A percentile compares a stretch with the other conserved stretches of the same genome.
phyloP scores from a whole-genome alignment of 2,329 filamentous ascomycete species.

The Neophaeococcomyces mojaviensis region DNA sequence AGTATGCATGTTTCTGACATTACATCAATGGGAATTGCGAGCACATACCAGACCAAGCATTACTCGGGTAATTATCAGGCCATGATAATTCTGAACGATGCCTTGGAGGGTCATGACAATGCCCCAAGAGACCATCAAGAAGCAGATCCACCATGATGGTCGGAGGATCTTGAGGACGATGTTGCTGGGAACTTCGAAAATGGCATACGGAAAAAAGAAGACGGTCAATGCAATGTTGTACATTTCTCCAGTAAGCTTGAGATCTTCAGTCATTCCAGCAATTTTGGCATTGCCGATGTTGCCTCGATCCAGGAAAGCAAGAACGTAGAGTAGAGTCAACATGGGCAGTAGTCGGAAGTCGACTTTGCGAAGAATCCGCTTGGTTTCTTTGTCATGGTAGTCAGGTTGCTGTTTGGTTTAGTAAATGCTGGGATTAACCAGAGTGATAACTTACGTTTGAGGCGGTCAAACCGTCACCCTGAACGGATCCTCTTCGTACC shows the following conservation, averaged over 20 bases:
- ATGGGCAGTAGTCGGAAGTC: slow-evolving; percentile 10
- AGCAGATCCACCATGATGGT: slow-evolving; percentile 27
- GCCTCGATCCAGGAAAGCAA: slow-evolving; percentile 31
- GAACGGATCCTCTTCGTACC: too few relatives aligned
- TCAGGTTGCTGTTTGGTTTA: neutral
- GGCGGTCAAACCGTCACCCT: neutral
- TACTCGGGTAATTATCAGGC: slow-evolving; percentile 40
- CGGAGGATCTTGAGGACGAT: slow-evolving; percentile 47
- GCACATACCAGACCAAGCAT: slow-evolving; percentile 39
- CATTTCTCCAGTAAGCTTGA: slow-evolving; percentile 36
- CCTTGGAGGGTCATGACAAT: slow-evolving; percentile 45
- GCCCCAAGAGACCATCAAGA: slow-evolving; percentile 37
- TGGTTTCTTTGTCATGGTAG: slow-evolving; percentile 9
- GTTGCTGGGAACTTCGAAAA: slow-evolving; percentile 57
- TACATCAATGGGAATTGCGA: too few relatives aligned
- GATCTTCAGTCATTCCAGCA: slow-evolving; percentile 36
- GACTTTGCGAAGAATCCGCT: slow-evolving; percentile 7
- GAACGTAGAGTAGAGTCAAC: slow-evolving; percentile 13
- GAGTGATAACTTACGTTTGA: neutral
- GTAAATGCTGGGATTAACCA: neutral
- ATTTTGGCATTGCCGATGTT: slow-evolving; percentile 43
- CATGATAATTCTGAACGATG: slow-evolving; percentile 38
- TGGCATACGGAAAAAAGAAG: slow-evolving; percentile 60
- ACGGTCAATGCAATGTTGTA: slow-evolving; percentile 28
- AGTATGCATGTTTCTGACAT: slow-evolving; percentile 25